Evolutionary conservation across 768 basidiomycete species (phyloP).

Genomic region (Kockovaella imperatae): DNA sequence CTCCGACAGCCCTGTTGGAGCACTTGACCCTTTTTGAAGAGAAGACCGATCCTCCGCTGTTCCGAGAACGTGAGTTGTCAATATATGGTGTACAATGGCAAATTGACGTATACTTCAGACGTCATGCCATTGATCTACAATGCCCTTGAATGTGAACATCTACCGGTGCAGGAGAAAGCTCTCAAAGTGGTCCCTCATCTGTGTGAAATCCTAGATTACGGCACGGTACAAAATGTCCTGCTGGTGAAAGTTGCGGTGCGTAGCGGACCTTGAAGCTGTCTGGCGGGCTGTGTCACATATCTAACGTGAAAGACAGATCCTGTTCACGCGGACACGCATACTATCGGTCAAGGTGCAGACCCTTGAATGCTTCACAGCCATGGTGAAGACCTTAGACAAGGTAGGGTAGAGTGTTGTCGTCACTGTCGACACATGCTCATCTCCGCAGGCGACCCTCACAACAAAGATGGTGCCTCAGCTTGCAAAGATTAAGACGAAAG

Average conservation of each 20-base stretch:
- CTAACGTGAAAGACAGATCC: slow-evolving; percentile 52
- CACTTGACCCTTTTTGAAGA: slow-evolving; percentile 76
- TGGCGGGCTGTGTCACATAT: not conserved
- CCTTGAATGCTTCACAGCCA: slow-evolving; percentile 40
- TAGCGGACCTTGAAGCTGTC: too few species aligned
- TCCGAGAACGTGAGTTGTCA: slow-evolving; percentile 69
- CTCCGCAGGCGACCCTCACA: slow-evolving; percentile 57
- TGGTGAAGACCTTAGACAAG: slow-evolving; percentile 44
- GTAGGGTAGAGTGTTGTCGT: slow-evolving; percentile 1
- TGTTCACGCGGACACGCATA: slow-evolving; percentile 86
- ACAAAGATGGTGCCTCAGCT: slow-evolving; percentile 91
- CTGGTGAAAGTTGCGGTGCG: slow-evolving; percentile 91
- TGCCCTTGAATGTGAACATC: slow-evolving; percentile 91
- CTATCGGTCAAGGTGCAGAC: slow-evolving; percentile 74
- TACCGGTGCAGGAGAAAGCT: slow-evolving; percentile 82
- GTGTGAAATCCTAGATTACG: slow-evolving; percentile 90
- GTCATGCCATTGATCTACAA: slow-evolving; percentile 94
- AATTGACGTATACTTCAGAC: slow-evolving; percentile 50
- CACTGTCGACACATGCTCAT: not conserved
- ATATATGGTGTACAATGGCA: not conserved
- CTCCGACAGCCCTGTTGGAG: slow-evolving; percentile 58
- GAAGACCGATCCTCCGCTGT: slow-evolving; percentile 78
- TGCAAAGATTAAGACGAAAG: slow-evolving; percentile 86
- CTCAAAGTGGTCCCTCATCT: slow-evolving; percentile 73
- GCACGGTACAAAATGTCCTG: slow-evolving; percentile 80